A percentile compares a stretch with the other conserved stretches of the same genome.
These are phyloP conservation scores for Clitocybe nebularis DNA, from an alignment of 1,284 basidiomycete genomes.

Conservation along the genomic window DNA sequence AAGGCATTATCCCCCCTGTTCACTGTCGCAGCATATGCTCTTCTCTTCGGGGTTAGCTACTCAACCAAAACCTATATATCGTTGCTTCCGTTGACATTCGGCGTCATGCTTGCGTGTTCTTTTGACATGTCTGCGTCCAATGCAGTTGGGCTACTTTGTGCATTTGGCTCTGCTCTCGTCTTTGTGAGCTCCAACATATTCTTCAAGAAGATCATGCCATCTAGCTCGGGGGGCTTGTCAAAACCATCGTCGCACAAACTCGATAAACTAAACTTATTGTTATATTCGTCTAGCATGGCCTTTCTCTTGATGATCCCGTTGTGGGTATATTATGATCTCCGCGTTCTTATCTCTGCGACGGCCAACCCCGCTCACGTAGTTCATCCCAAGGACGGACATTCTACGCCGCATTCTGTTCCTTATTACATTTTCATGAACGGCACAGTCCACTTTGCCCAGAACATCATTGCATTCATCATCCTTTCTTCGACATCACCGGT, in stretches of 20 bases:
- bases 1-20: slow-evolving; percentile 96
- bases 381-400: slow-evolving; percentile 47
- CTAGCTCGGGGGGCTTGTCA: slow-evolving; percentile 39
- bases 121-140: slow-evolving; percentile 89
- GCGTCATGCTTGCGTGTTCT: slow-evolving; percentile 97
- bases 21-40: slow-evolving; percentile 91
- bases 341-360: slow-evolving; percentile 50
- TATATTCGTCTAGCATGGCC: slow-evolving; percentile 94
- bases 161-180: slow-evolving; percentile 91
- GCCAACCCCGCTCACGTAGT: slow-evolving; percentile 37
- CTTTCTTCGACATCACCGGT: slow-evolving; percentile 95
- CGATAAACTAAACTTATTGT: slow-evolving; percentile 95
- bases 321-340: slow-evolving; percentile 86
- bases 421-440: slow-evolving; percentile 91
- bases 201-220: slow-evolving; percentile 97
- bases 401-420: slow-evolving; percentile 51
- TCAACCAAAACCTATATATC: slow-evolving; percentile 90
- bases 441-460: slow-evolving; percentile 94
- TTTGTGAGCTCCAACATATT: slow-evolving; percentile 99
- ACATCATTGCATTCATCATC: slow-evolving; percentile 96
- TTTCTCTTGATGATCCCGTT: slow-evolving; percentile 94
- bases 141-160: slow-evolving; percentile 79
- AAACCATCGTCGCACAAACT: slow-evolving; percentile 66
- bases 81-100: slow-evolving; percentile 89
- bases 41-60: slow-evolving; percentile 92